A percentile compares a stretch with the other conserved stretches of the same genome.
phyloP scores from a whole-genome alignment of 345 rosid species.

The Ceriops tagal region DNA sequence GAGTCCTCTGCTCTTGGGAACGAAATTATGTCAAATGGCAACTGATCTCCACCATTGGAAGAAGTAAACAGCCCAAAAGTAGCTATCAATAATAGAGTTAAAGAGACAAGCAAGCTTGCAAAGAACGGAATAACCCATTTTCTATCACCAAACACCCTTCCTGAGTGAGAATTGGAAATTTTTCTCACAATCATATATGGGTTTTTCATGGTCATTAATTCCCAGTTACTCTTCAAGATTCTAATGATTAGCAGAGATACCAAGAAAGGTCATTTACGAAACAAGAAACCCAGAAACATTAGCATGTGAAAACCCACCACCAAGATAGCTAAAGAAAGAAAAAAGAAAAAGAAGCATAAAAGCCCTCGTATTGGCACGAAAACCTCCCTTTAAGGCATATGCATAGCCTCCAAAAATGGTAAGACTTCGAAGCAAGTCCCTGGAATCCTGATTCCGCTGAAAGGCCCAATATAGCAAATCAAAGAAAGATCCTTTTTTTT shows the following conservation, averaged over 20 bases:
- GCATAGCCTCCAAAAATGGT: neutral
- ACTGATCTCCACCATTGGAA: conserved; percentile 46
- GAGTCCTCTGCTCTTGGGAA: conserved; percentile 46
- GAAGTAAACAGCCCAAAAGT: conserved; percentile 38
- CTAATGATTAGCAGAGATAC: neutral
- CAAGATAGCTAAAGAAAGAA: neutral
- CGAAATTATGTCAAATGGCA: conserved; percentile 46
- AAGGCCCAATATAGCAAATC: neutral
- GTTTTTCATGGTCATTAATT: conserved; percentile 19
- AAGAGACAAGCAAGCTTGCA: conserved; percentile 66
- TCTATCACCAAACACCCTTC: conserved; percentile 63
- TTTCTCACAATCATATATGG: conserved; percentile 44
- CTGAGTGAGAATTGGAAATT: conserved; percentile 54
- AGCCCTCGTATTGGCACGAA: conserved; percentile 11
- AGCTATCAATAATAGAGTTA: conserved; percentile 53
- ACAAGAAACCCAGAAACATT: neutral
- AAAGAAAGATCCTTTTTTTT: neutral
- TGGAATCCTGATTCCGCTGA: conserved; percentile 2
- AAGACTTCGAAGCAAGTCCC: conserved; percentile 19
- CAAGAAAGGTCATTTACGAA: neutral
- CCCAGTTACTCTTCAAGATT: neutral
- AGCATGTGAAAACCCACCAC: conserved; percentile 1
- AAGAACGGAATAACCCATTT: conserved; percentile 81
- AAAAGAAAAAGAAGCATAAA: conserved; percentile 15
- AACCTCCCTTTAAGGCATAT: conserved; percentile 9